Conservation (phyloP, 1,284 basidiomycete species). For the Meripilus lineatus region DNA sequence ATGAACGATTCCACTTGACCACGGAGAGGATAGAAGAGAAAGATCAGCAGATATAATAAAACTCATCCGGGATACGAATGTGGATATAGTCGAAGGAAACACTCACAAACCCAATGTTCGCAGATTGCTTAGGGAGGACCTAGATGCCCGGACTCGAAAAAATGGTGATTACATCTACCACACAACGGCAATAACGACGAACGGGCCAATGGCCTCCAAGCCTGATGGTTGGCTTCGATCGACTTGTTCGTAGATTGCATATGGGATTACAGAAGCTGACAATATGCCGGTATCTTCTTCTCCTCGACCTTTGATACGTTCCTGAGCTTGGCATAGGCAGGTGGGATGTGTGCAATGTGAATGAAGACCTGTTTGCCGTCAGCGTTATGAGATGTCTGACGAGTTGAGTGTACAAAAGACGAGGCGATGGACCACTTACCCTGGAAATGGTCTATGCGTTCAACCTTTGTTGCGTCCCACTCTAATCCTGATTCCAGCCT, state of each 20-base stretch:
- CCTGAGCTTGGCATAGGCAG: constrained; percentile 87
- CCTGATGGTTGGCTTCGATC: constrained; percentile 73
- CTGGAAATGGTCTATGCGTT: constrained; percentile 97
- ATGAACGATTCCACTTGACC: constrained; percentile 93
- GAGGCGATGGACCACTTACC: constrained; percentile 40
- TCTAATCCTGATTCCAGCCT: constrained; percentile 84
- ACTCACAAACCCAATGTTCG: constrained; percentile 97
- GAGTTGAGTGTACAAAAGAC: neutral
- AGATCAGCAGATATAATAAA: too few species aligned
- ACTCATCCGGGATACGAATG: constrained; percentile 5
- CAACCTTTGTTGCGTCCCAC: constrained; percentile 91
- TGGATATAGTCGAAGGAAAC: constrained; percentile 8
- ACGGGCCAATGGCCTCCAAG: constrained; percentile 65
- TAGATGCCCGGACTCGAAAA: constrained; percentile 90
- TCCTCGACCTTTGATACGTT: constrained; percentile 81
- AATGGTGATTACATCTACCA: constrained; percentile 90
- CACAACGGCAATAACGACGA: constrained; percentile 88
- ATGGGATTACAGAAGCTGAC: constrained; percentile 74
- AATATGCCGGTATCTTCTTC: constrained; percentile 76
- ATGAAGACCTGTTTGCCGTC: constrained; percentile 90
- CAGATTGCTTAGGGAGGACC: constrained; percentile 98
- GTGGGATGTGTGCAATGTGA: constrained; percentile 86
- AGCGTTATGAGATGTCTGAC: neutral
- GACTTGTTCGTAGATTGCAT: constrained; percentile 87
- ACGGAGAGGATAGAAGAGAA: neutral